Evolutionary conservation across 495 filamentous ascomycete species (phyloP).

Genomic region (Lophium mytilinum): DNA sequence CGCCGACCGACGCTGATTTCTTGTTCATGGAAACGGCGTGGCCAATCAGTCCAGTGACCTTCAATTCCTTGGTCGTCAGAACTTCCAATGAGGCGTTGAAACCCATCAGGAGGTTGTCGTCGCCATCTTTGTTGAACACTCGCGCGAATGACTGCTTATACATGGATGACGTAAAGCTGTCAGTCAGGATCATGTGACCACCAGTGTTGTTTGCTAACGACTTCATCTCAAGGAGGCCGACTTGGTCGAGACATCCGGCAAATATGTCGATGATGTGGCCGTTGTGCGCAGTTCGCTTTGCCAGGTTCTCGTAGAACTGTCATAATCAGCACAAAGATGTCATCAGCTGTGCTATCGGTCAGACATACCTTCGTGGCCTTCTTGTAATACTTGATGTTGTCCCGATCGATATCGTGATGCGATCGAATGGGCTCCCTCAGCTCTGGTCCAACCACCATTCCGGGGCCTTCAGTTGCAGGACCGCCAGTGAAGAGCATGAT

Average conservation of each 20-base stretch:
- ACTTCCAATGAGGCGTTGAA: conserved; percentile 98
- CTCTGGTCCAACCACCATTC: conserved; percentile 96
- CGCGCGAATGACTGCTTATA: conserved; percentile 99
- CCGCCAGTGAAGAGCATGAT: conserved; percentile 98
- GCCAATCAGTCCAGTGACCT: conserved; percentile 96
- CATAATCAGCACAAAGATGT: conserved; percentile 18
- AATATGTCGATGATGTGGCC: conserved; percentile 98
- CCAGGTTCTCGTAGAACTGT: conserved; percentile 93
- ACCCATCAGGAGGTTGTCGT: conserved; percentile 93
- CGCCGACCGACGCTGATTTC: conserved; percentile 93
- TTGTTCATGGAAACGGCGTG: conserved; percentile 96
- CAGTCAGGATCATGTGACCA: conserved; percentile 96
- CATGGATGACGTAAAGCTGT: conserved; percentile 98
- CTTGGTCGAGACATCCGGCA: conserved; percentile 95
- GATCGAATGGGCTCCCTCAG: conserved; percentile 94
- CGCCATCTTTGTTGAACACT: conserved; percentile 91
- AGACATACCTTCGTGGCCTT: conserved; percentile 83
- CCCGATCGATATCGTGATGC: conserved; percentile 97
- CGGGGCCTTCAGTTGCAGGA: conserved; percentile 90
- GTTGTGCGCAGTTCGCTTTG: conserved; percentile 94
- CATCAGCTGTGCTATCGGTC: background rate
- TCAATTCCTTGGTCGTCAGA: conserved; percentile 94
- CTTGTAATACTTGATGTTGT: conserved; percentile 99
- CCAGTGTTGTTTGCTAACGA: conserved; percentile 92
- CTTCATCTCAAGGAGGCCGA: conserved; percentile 98